These are phyloP conservation scores for Wickerhamomyces queroliae DNA, from an alignment of 805 yeast species.

Conservation along the genomic window DNA sequence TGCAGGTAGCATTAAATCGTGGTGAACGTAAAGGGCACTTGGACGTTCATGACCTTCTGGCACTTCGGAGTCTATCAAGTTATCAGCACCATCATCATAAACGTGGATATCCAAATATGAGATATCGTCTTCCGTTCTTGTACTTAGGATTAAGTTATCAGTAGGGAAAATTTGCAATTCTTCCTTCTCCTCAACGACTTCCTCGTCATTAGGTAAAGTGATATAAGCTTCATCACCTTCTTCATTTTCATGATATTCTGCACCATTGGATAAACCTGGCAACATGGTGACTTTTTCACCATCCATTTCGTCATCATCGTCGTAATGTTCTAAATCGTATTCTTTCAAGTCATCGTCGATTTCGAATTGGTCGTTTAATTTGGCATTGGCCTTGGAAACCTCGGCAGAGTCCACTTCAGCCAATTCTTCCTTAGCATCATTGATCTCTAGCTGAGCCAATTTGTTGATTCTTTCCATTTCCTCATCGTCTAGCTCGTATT, in stretches of 20 bases:
- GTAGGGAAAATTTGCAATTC: conserved; percentile 85
- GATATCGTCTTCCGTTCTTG: conserved; percentile 94
- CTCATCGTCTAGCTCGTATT: conserved; percentile 82
- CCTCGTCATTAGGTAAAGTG: conserved; percentile 43
- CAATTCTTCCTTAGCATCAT: conserved; percentile 53
- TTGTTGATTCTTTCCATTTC: conserved; percentile 88
- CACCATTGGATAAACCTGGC: conserved; percentile 65
- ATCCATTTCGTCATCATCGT: conserved; percentile 51
- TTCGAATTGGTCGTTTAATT: conserved; percentile 48
- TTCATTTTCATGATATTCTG: conserved; percentile 45
- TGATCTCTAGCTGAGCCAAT: conserved; percentile 77
- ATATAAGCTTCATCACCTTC: conserved; percentile 40
- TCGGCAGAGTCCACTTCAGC: conserved; percentile 17
- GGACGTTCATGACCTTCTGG: conserved; percentile 70
- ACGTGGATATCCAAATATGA: conserved; percentile 90
- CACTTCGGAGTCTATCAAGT: conserved; percentile 63
- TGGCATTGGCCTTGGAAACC: conserved; percentile 8
- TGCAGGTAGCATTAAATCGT: conserved; percentile 93
- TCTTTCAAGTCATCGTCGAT: conserved; percentile 83
- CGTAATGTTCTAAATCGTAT: conserved; percentile 81
- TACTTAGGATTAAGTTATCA: conserved; percentile 83
- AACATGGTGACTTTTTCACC: conserved; percentile 64
- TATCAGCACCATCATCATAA: conserved; percentile 91
- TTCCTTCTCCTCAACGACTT: conserved; percentile 67
- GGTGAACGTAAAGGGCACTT: conserved; percentile 83